Base-by-base conservation (phyloP, 805 yeast genomes). In the Ogataea ganodermae region DNA sequence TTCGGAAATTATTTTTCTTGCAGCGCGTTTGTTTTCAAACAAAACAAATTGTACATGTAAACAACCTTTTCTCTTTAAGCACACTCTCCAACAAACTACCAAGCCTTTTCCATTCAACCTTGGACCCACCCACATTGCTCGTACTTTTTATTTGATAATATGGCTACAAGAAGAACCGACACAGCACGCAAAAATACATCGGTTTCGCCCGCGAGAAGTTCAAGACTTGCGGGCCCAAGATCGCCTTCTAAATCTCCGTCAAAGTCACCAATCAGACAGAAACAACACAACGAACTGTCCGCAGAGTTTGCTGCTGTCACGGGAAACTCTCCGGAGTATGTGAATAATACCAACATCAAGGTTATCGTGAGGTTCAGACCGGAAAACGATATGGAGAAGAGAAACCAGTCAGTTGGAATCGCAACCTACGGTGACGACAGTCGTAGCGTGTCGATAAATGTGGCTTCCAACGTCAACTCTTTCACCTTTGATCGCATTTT, bases 321-420 rank as follows among this genome's bases (percentile, higher is more conserved):
- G 21, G 44, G 35, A 16, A 18, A 16, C n/a, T 12, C 23, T 13
- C 32, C 44, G 12, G 56, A 52, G 33, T 43, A 39, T 18, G 51
- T 55, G 10, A 55, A 53, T 21, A 60, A 60, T 43, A 52, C 67
- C 44, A 73, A 76, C 53, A 79, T 85, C 60, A 80, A 80, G 56
- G 95, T 87, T 22, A 73, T 87, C 16, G 89, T 87, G 21, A 71
- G 96, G 44, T 81, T 87, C 56, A 69, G 94, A 37, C 94, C 94
- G 1, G 71, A 71, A 37, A 73, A 67, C 42, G 52, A 48, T 20
- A 35, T 53, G 47, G 61, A 60, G 24, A 42, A 18, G 26, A 27
- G 33, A 3, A 46, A 42, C 33, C 38, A 40, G 1, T 53, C 56
- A 3, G 21, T 39, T 1, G 44, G 47, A 16, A 46, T 56, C 20